Evolutionary conservation across 176 grass and related monocot genomes (phyloP), one percentile per base, ranked within the genome.

Genomic region (Bonia amplexicaulis): DNA sequence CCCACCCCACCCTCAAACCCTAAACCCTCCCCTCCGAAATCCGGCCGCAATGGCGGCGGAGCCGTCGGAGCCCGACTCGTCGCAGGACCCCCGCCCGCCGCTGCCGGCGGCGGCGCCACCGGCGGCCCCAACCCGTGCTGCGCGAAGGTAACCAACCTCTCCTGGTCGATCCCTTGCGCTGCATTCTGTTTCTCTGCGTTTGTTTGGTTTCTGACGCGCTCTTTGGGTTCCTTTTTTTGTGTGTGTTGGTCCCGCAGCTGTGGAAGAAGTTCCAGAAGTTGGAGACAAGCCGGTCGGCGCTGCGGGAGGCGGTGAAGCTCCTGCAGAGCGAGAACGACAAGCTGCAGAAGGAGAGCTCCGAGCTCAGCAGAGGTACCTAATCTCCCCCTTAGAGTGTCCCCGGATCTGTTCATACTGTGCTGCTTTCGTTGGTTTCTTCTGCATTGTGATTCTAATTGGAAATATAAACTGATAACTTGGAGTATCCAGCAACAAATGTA

Each of bases 231-330:
- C 19, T 60, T 17, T 63, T 17, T 53, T 1, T 15, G 60, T n/a
- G 27, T 83, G 55, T 37, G 35, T 7, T 31, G 19, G 23, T 20
- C 78, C 77, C 37, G 51, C 88, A 98, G 96, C 60, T 98, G 10
- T 92, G 72, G 89, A 88, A 81, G 86, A 95, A 89, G 81, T 89
- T 86, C 82, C 77, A 87, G 82, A 88, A 94, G 66, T 3, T 73
- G 17, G 88, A 95, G 78, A 76, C 42, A 29, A 88, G 83, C 51
- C 90, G 94, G 71, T 53, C 75, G 48, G 65, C 74, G 83, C 86
- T 98, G 70, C 92, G 92, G 14, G 55, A 91, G 73, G 93, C 77
- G 49, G 85, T 89, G 62, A 83, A 89, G 52, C 77, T 98, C 20
- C 79, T 92, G 51, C 81, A 95, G 78, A 57, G 12, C 54, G 80